These are phyloP conservation scores for Globisporangium heterothallicum DNA, from an alignment of 352 stramenopile genomes.

Conservation along the genomic window DNA sequence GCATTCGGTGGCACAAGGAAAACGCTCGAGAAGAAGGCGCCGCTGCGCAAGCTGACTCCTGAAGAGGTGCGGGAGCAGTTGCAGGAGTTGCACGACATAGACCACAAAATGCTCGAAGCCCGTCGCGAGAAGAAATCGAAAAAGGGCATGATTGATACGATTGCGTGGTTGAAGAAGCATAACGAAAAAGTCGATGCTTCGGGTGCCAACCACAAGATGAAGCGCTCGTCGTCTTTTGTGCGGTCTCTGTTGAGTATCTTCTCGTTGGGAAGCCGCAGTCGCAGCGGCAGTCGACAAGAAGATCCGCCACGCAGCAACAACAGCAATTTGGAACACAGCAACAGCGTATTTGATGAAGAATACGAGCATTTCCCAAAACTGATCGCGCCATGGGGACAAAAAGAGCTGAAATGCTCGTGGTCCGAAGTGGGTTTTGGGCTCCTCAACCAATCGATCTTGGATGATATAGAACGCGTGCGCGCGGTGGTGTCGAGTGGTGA, in stretches of 20 bases:
- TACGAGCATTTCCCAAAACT: constrained; percentile 24
- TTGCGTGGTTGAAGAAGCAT: constrained; percentile 67
- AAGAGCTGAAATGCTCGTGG: constrained; percentile 37
- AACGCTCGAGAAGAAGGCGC: constrained; percentile 26
- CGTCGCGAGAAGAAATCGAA: constrained; percentile 22
- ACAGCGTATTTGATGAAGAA: constrained; percentile 9
- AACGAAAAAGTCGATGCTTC: constrained; percentile 26
- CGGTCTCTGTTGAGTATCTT: constrained; percentile 53
- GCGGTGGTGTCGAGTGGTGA: constrained; percentile 41
- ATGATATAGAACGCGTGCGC: constrained; percentile 52
- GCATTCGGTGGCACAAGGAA: constrained; percentile 43
- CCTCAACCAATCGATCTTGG: constrained; percentile 50
- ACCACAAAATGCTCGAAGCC: constrained; percentile 9
- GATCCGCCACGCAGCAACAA: constrained; percentile 3
- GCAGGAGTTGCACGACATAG: constrained; percentile 14
- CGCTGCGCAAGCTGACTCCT: constrained; percentile 23
- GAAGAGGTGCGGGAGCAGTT: constrained; percentile 18
- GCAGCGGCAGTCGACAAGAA: constrained; percentile 13
- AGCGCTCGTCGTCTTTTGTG: constrained; percentile 58
- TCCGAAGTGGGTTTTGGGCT: constrained; percentile 43
- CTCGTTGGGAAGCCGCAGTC: constrained; percentile 4
- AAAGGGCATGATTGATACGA: constrained; percentile 51
- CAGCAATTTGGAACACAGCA: constrained; percentile 7
- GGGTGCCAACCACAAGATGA: constrained; percentile 28
- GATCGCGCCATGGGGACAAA: constrained; percentile 38